Evolutionary conservation across 768 basidiomycete species (phyloP).

Genomic region (Boletus tomentosulus): DNA sequence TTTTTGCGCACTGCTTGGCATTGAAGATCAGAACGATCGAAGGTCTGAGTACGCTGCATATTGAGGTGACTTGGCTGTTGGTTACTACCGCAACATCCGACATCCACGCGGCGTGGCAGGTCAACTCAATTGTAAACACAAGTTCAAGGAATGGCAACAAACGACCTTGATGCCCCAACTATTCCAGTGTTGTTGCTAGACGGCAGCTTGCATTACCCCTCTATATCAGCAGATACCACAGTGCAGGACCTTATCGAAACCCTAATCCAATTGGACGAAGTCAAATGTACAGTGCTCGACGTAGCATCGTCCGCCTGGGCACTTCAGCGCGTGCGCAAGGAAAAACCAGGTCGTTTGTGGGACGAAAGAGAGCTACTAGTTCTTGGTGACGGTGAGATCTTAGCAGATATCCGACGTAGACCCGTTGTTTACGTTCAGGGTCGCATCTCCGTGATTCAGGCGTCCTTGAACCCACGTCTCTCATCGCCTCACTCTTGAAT

Average conservation of each 20-base stretch:
- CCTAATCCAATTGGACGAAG: constrained; percentile 44
- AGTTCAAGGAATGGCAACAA: constrained; percentile 22
- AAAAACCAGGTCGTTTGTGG: constrained; percentile 61
- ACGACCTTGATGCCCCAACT: constrained; percentile 37
- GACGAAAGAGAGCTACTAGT: constrained; percentile 64
- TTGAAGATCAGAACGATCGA: too few relatives aligned
- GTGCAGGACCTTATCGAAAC: constrained; percentile 57
- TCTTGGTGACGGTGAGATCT: constrained; percentile 57
- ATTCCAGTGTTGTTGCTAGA: constrained; percentile 58
- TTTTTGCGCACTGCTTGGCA: neutral
- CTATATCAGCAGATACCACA: constrained; percentile 48
- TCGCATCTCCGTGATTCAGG: constrained; percentile 34
- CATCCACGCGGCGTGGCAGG: constrained; percentile 1
- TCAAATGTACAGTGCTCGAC: constrained; percentile 53
- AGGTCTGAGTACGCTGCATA: too few relatives aligned
- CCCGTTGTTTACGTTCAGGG: constrained; percentile 10
- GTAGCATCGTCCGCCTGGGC: constrained; percentile 62
- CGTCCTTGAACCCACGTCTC: constrained; percentile 38
- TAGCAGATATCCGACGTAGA: neutral
- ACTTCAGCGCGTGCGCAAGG: constrained; percentile 57
- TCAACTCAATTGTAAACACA: neutral
- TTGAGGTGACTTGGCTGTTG: neutral
- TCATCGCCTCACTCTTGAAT: constrained; percentile 37
- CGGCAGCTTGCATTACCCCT: constrained; percentile 59
- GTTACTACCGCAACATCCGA: neutral